Evolutionary conservation across 164 flowering plant genomes (phyloP).

Genomic region (Malania oleifera): DNA sequence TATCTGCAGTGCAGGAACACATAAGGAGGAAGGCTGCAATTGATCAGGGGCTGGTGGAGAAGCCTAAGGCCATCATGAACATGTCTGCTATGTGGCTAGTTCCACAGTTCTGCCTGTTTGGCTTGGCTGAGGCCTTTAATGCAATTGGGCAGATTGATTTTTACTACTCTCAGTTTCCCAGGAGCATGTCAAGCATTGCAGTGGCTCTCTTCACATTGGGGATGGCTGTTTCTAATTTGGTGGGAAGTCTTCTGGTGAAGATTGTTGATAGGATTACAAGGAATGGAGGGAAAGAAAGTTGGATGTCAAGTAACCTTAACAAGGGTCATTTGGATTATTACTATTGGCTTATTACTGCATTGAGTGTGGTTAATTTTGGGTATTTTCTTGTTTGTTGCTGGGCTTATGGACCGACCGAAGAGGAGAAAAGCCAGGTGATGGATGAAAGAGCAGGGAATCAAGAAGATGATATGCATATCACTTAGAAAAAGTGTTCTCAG

Average conservation of each 20-base stretch:
- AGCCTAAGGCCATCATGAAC: background rate
- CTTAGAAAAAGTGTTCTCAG: too few species aligned
- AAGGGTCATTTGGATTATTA: slow-evolving; percentile 20
- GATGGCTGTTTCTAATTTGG: slow-evolving; percentile 2
- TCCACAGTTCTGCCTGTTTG: slow-evolving; percentile 10
- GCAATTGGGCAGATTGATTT: slow-evolving; percentile 22
- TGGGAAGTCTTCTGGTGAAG: slow-evolving; percentile 2
- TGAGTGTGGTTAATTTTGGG: slow-evolving; percentile 8
- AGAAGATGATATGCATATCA: too few species aligned
- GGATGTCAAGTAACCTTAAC: slow-evolving; percentile 18
- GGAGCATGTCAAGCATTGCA: slow-evolving; percentile 23
- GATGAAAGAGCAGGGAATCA: too few species aligned
- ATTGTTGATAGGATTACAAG: slow-evolving; percentile 1
- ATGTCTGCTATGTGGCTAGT: slow-evolving; percentile 18
- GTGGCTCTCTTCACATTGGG: slow-evolving; percentile 2
- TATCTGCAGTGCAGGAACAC: background rate
- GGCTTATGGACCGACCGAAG: slow-evolving; percentile 10
- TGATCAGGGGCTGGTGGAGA: background rate
- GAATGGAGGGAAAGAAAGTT: slow-evolving; percentile 7
- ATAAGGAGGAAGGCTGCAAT: background rate
- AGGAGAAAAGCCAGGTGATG: background rate
- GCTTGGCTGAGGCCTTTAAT: slow-evolving; percentile 16
- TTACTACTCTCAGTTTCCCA: slow-evolving; percentile 20
- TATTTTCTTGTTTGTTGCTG: slow-evolving; percentile 14
- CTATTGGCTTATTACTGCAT: slow-evolving; percentile 15